Conservation (phyloP, 2,329 filamentous ascomycete species). For the Exophiala sp. region DNA sequence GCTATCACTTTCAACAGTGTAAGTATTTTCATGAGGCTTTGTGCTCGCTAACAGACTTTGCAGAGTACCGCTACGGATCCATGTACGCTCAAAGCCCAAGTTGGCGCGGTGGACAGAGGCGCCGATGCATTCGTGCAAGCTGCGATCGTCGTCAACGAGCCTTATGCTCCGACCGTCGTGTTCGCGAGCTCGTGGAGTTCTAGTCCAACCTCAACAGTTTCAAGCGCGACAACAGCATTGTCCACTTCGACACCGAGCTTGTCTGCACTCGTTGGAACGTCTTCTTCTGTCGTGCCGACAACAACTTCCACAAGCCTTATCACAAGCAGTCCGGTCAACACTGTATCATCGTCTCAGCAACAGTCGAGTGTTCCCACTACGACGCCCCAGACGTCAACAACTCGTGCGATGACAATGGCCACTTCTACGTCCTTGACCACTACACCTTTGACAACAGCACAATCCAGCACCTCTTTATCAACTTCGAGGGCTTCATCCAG, state of each 20-base stretch:
- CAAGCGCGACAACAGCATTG: not conserved
- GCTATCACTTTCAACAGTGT: conserved; percentile 22
- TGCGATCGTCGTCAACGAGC: conserved; percentile 19
- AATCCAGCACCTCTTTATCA: not conserved
- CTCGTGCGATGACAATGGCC: not conserved
- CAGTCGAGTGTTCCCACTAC: not conserved
- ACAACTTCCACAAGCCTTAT: no score
- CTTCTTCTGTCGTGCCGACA: no score
- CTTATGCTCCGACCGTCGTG: conserved; percentile 15
- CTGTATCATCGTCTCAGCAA: not conserved
- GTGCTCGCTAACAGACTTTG: not conserved
- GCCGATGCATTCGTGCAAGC: conserved; percentile 17
- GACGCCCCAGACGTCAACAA: not conserved
- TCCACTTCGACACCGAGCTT: not conserved
- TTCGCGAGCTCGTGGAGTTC: conserved; percentile 3
- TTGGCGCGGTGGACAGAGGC: conserved; percentile 13
- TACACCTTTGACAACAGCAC: not conserved
- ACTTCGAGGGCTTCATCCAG: not conserved
- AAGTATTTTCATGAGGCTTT: not conserved
- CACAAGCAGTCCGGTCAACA: not conserved
- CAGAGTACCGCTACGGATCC: conserved; percentile 13
- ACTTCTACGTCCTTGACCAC: not conserved
- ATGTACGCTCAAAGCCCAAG: conserved; percentile 19
- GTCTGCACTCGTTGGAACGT: no score
- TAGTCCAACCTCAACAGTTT: not conserved